A percentile compares a stretch with the other conserved stretches of the same genome.
These are phyloP conservation scores for Tephrocybe sp. DNA, from an alignment of 768 basidiomycete species.

Conservation along the genomic window DNA sequence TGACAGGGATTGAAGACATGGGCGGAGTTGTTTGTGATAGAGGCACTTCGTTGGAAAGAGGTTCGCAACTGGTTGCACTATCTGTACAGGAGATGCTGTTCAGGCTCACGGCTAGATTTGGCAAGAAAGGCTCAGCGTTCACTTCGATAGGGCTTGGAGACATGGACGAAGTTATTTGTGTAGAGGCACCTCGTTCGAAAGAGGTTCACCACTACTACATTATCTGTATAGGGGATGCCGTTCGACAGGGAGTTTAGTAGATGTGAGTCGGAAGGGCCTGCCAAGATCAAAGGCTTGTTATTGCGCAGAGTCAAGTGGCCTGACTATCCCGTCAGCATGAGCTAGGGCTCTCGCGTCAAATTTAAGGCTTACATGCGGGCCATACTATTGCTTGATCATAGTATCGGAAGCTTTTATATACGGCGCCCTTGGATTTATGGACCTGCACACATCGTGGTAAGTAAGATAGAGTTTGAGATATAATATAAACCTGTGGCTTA, in stretches of 20 bases:
- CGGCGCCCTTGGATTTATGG: conserved; percentile 48
- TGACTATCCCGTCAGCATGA: neutral
- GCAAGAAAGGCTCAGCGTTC: too few species aligned
- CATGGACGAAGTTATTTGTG: too few species aligned
- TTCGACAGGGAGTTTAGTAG: too few species aligned
- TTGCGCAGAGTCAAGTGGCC: neutral
- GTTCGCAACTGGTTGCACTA: neutral
- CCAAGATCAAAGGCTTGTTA: neutral
- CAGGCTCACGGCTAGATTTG: too few species aligned
- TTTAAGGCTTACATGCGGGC: conserved; percentile 30
- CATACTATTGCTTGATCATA: conserved; percentile 47
- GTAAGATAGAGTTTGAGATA: neutral
- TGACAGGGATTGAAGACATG: neutral
- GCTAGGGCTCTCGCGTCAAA: neutral
- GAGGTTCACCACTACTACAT: too few species aligned
- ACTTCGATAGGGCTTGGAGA: too few species aligned
- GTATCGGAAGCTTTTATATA: conserved; percentile 51
- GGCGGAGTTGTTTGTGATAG: neutral
- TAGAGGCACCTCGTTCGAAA: too few species aligned
- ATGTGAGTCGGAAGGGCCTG: too few species aligned
- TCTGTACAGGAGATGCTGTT: too few species aligned
- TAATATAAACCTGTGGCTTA: conserved; percentile 36
- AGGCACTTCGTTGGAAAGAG: neutral
- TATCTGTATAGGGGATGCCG: too few species aligned
- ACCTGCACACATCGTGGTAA: conserved; percentile 32